Conservation (phyloP, 345 rosid species). For the Citrus mangshanensis region DNA sequence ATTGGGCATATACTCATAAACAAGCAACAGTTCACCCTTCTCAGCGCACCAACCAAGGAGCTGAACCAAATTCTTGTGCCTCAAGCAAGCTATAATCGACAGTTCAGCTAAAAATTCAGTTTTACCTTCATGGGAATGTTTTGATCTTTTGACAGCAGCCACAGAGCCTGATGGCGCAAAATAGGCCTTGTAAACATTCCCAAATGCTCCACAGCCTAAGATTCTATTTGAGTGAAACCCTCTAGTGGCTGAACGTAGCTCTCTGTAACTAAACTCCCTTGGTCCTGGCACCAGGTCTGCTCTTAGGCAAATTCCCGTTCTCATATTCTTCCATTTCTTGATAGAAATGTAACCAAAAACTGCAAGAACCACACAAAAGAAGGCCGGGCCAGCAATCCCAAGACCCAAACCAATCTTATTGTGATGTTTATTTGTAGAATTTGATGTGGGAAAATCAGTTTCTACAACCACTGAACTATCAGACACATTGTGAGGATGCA, state of each 20-base stretch:
- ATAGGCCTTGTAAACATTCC: conserved; percentile 79
- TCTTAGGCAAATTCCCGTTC: conserved; percentile 50
- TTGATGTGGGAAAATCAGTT: conserved; percentile 35
- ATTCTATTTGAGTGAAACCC: conserved; percentile 86
- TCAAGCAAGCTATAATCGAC: conserved; percentile 79
- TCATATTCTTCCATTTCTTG: conserved; percentile 55
- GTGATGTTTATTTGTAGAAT: conserved; percentile 33
- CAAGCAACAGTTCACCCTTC: conserved; percentile 80
- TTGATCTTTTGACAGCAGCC: conserved; percentile 87
- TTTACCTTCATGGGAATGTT: conserved; percentile 76
- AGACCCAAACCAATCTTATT: conserved; percentile 62
- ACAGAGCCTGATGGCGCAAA: conserved; percentile 50
- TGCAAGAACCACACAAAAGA: conserved; percentile 58
- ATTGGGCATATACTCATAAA: conserved; percentile 90
- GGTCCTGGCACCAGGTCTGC: conserved; percentile 71
- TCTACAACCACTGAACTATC: conserved; percentile 48
- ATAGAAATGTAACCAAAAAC: conserved; percentile 61
- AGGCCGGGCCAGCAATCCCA: conserved; percentile 75
- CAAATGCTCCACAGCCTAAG: conserved; percentile 83
- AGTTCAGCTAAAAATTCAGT: conserved; percentile 84
- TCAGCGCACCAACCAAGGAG: conserved; percentile 93
- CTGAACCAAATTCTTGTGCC: conserved; percentile 91
- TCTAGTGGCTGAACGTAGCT: conserved; percentile 64
- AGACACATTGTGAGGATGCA: conserved; percentile 71
- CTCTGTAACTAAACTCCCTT: conserved; percentile 70